Base-by-base conservation (phyloP, 2,329 filamentous ascomycete genomes). In the Setomelanomma holmii region DNA sequence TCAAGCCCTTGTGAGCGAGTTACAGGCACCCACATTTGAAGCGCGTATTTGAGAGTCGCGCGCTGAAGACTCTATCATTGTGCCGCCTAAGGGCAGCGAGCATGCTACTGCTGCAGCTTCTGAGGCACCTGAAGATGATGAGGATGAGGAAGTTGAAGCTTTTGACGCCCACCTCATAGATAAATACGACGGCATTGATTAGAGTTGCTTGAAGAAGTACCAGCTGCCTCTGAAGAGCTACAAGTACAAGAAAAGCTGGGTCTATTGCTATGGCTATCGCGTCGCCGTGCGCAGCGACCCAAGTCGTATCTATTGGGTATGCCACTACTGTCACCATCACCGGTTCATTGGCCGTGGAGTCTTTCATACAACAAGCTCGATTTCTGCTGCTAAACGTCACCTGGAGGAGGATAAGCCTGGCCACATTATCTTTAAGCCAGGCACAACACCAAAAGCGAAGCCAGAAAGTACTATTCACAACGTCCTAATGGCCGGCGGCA, bases 21-120 rank as follows among this genome's bases (percentile, higher is more conserved):
- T 21, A 6, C 21, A 47, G 44, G 44, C 44, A 2, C 36, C 36
- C 7, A 45, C 30, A 19, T 47, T 47, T 19, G 34, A 47, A 40
- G 34, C 44, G 21, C 34, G 23, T 7, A 39, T 47, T 20, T 35
- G 44, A 39, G 44, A 47, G 35, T 47, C 35, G 21, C 44, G 44
- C 14, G n/a, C n/a, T n/a, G n/a, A n/a, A n/a, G n/a, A n/a, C n/a
- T n/a, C n/a, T n/a, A n/a, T n/a, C n/a, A n/a, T 22, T 14, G 35
- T 35, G 16, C 44, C 44, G 10, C 34, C 44, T 10, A 14, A 47
- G 16, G 34, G n/a, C 16, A 47, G 44, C 34, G 34, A 47, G 34
- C 34, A 21, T 20, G 35, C 23, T 2, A 47, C 44, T n/a, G 34
- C 44, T 6, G 34, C 34, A 2, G 21, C 44, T 39, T 47, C 23